phyloP scores from a whole-genome alignment of 176 grass and related monocot genomes.

The Phragmites australis region DNA sequence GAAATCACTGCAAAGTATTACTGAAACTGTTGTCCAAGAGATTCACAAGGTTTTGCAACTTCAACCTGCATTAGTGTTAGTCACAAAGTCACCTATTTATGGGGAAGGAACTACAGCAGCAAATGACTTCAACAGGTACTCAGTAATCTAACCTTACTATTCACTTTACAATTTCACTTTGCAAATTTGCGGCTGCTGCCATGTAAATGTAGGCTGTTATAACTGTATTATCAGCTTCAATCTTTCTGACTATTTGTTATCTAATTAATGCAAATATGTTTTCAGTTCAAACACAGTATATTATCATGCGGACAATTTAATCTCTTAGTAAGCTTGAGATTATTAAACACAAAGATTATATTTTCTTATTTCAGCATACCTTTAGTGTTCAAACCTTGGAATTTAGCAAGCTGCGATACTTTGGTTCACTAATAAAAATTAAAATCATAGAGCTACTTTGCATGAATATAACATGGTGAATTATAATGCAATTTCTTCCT shows the following conservation, averaged over 20 bases:
- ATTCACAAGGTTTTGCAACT: constrained; percentile 60
- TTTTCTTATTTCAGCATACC: not conserved
- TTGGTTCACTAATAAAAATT: not conserved
- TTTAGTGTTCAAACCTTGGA: not conserved
- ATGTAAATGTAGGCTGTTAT: constrained; percentile 19
- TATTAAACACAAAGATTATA: not conserved
- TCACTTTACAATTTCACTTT: constrained; percentile 13
- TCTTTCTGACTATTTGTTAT: not conserved
- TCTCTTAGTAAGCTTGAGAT: constrained; percentile 5
- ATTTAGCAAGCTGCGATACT: not conserved
- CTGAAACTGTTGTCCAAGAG: constrained; percentile 72
- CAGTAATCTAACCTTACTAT: constrained; percentile 21
- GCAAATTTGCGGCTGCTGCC: not conserved
- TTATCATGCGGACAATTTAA: constrained; percentile 3
- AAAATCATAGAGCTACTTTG: not conserved
- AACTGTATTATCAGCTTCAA: constrained; percentile 15
- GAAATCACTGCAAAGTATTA: constrained; percentile 59
- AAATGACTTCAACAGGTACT: constrained; percentile 66
- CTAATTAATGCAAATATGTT: not conserved
- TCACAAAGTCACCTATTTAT: constrained; percentile 71
- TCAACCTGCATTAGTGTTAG: constrained; percentile 82
- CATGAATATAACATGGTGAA: not conserved
- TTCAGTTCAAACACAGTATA: not conserved
- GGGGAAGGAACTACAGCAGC: constrained; percentile 45
- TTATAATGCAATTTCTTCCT: not conserved